Evolutionary conservation across 805 yeast species (phyloP).

Genomic region (Sugiyamaella boreocaroliniensis): DNA sequence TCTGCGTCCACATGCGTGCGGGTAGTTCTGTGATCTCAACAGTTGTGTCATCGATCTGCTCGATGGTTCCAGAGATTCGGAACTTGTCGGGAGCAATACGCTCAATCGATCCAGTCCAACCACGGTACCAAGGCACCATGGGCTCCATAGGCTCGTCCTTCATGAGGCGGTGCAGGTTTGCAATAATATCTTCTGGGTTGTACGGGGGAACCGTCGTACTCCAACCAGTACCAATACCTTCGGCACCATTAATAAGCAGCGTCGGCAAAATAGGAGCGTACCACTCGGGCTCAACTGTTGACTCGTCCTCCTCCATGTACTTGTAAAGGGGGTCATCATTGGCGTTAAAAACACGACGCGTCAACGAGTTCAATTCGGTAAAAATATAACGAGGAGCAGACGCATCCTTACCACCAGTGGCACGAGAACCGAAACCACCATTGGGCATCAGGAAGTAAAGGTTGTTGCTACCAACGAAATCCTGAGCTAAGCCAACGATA

Average conservation of each 20-base stretch:
- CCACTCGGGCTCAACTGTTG: conserved; percentile 92
- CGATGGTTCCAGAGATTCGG: conserved; percentile 72
- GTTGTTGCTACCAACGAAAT: conserved; percentile 88
- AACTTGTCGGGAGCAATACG: conserved; percentile 54
- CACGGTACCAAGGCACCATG: conserved; percentile 90
- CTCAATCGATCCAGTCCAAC: conserved; percentile 85
- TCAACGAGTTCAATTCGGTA: conserved; percentile 72
- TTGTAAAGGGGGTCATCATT: conserved; percentile 71
- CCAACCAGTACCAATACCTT: conserved; percentile 99
- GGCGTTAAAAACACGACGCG: conserved; percentile 69
- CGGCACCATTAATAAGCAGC: conserved; percentile 91
- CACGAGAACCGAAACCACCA: conserved; percentile 95
- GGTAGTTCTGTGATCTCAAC: conserved; percentile 91
- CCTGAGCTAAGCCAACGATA: conserved; percentile 90
- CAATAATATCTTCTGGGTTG: conserved; percentile 78
- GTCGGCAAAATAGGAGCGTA: conserved; percentile 91
- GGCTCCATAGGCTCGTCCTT: conserved; percentile 59
- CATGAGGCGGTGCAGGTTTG: conserved; percentile 68
- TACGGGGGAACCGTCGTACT: conserved; percentile 86
- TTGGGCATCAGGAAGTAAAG: conserved; percentile 77
- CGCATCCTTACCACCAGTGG: conserved; percentile 95
- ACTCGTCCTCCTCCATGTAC: conserved; percentile 88
- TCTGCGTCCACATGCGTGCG: conserved; percentile 85
- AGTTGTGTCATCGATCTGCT: conserved; percentile 70
- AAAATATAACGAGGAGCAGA: conserved; percentile 97